A percentile compares a stretch with the other conserved stretches of the same genome.
These are phyloP conservation scores for Tricholoma terreum DNA, from an alignment of 768 basidiomycete genomes.

Conservation along the genomic window DNA sequence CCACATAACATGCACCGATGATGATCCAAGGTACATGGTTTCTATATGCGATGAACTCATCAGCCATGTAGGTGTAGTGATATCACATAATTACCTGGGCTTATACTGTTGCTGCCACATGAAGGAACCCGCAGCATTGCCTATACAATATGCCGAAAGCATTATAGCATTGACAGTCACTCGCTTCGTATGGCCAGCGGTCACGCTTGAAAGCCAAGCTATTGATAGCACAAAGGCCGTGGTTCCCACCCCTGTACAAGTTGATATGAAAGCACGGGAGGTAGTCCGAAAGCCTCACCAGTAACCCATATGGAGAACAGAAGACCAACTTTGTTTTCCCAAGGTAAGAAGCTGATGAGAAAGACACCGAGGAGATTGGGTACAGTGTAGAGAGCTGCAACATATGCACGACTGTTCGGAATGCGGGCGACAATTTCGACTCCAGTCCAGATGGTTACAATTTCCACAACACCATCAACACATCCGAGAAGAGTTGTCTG, in stretches of 20 bases:
- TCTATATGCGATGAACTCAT: slow-evolving; percentile 29
- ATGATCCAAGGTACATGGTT: slow-evolving; percentile 77
- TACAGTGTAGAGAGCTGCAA: slow-evolving; percentile 56
- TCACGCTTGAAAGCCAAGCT: slow-evolving; percentile 63
- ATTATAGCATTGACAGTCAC: slow-evolving; percentile 72
- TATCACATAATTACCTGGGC: slow-evolving; percentile 46
- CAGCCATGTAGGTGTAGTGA: background rate
- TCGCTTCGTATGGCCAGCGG: slow-evolving; percentile 70
- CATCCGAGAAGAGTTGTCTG: slow-evolving; percentile 71
- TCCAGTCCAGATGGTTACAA: slow-evolving; percentile 67
- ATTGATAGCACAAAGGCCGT: slow-evolving; percentile 55
- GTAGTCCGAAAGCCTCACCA: slow-evolving; percentile 29
- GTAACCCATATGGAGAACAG: slow-evolving; percentile 55
- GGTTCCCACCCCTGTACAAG: slow-evolving; percentile 16
- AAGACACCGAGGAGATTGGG: slow-evolving; percentile 65
- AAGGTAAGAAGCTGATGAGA: slow-evolving; percentile 62
- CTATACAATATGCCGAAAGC: slow-evolving; percentile 63
- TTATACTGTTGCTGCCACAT: slow-evolving; percentile 73
- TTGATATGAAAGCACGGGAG: background rate
- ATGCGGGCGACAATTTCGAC: slow-evolving; percentile 55
- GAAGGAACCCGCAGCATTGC: slow-evolving; percentile 68
- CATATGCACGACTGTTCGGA: slow-evolving; percentile 59
- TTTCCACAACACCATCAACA: slow-evolving; percentile 63
- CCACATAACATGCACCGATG: slow-evolving; percentile 61
- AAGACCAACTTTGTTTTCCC: slow-evolving; percentile 62